Evolutionary conservation across 257 asterid genomes (phyloP), one percentile per base, ranked within the genome.

Genomic region (Ilex aquifolium): DNA sequence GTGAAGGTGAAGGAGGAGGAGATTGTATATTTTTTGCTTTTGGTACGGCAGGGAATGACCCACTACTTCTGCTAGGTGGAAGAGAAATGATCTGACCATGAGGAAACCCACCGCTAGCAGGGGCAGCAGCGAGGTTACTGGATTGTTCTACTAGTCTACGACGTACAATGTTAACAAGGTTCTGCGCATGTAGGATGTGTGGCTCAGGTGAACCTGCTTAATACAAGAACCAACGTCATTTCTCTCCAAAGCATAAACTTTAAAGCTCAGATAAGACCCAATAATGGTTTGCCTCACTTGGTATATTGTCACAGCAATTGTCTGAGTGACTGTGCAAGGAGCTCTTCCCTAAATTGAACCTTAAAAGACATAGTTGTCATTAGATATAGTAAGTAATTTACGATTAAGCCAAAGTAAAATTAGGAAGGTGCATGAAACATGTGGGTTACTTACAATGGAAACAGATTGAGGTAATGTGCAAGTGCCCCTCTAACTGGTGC

Each of bases 21-120:
- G 85, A 66, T 57, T 63, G 63, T 70, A 1, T 4, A 15, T 74
- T 74, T 66, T 77, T 78, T 16, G 32, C 61, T 40, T 44, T 74
- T 29, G 92, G 84, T 36, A 80, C 74, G 17, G 87, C 95, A 13
- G 89, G 86, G 74, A 85, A 90, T 9, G 99, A 88, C 10, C 99
- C 97, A 48, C 99, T 93, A 61, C 96, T 86, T 72, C 90, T 76
- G 59, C 77, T 67, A 74, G 80, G 83, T 52, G 89, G 96, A 63
- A 76, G 76, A 65, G 79, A 31, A 69, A 46, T 31, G 61, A 49
- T 11, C n/a, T 73, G 70, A 67, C 54, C 79, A 44, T 60, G 31
- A 30, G 82, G 77, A 1, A 21, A 27, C 57, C 64, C 69, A 16
- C 11, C 62, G 42, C 63, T 80, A 60, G 84, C 80, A 40, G 86